These are phyloP conservation scores for Chrysanthemum lavandulifolium DNA, from an alignment of 129 eudicot genomes.

Conservation along the genomic window DNA sequence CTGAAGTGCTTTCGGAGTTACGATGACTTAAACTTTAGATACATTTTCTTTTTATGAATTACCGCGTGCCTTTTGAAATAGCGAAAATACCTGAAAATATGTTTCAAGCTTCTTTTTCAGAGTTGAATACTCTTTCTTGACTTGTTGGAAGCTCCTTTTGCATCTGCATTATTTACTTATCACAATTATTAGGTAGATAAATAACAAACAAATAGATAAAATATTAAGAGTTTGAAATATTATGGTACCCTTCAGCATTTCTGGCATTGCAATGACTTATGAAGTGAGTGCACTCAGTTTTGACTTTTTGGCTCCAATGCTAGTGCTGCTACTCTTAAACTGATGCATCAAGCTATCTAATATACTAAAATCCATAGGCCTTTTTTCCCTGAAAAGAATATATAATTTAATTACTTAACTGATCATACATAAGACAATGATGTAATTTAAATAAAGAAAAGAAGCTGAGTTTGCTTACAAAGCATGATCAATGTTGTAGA, in stretches of 20 bases:
- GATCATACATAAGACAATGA: not conserved
- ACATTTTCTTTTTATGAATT: not conserved
- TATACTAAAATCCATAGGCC: conserved; percentile 60
- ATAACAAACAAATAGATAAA: not conserved
- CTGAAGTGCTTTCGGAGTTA: not conserved
- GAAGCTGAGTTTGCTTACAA: conserved; percentile 37
- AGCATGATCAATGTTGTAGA: conserved; percentile 74
- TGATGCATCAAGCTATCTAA: conserved; percentile 81
- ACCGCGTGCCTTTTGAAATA: not conserved
- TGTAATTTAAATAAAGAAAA: too few species aligned
- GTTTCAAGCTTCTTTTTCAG: conserved; percentile 80
- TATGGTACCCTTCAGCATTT: conserved; percentile 70
- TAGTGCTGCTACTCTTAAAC: conserved; percentile 83
- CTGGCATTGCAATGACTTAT: conserved; percentile 61
- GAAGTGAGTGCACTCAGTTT: conserved; percentile 75
- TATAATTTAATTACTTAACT: too few species aligned
- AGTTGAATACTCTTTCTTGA: conserved; percentile 80
- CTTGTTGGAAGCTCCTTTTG: conserved; percentile 74
- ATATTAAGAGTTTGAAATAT: not conserved
- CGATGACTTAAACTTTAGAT: not conserved
- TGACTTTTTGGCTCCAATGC: conserved; percentile 87
- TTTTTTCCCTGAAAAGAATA: conserved; percentile 48
- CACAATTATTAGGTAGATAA: not conserved
- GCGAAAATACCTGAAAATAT: conserved; percentile 71
- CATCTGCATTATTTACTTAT: conserved; percentile 48